A percentile compares a stretch with the other conserved stretches of the same genome.
Conservation (phyloP, 495 filamentous ascomycete species). For the Podospora conica region DNA sequence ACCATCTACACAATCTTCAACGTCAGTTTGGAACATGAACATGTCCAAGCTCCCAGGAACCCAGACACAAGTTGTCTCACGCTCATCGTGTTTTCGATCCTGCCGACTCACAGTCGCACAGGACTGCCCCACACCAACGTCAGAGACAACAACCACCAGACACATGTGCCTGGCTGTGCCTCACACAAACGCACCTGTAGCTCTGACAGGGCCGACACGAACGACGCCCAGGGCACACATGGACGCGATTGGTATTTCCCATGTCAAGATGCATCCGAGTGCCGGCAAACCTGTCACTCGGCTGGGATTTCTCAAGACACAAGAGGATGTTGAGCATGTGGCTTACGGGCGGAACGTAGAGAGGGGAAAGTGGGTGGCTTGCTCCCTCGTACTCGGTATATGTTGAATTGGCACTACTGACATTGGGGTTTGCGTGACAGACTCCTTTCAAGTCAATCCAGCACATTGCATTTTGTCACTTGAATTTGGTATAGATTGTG, state of each 20-base stretch:
- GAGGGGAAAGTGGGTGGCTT: neutral
- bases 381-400: neutral
- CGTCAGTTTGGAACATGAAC: neutral
- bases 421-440: neutral
- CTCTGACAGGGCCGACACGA: neutral
- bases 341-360: neutral
- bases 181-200: neutral
- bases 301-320: neutral
- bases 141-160: neutral
- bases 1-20: neutral
- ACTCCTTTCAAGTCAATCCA: neutral
- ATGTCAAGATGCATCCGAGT: neutral
- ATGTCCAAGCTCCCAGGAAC: neutral
- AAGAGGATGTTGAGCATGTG: neutral
- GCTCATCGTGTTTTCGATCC: neutral
- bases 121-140: neutral
- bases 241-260: too few species aligned
- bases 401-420: neutral
- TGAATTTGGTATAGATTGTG: neutral
- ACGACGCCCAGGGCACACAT: neutral
- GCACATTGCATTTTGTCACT: neutral
- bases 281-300: neutral
- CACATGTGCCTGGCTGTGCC: neutral
- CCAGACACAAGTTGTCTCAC: neutral
- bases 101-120: neutral